These are phyloP conservation scores for Phytomonas sp. DNA, from an alignment of 208 protist species.

Conservation along the genomic window DNA sequence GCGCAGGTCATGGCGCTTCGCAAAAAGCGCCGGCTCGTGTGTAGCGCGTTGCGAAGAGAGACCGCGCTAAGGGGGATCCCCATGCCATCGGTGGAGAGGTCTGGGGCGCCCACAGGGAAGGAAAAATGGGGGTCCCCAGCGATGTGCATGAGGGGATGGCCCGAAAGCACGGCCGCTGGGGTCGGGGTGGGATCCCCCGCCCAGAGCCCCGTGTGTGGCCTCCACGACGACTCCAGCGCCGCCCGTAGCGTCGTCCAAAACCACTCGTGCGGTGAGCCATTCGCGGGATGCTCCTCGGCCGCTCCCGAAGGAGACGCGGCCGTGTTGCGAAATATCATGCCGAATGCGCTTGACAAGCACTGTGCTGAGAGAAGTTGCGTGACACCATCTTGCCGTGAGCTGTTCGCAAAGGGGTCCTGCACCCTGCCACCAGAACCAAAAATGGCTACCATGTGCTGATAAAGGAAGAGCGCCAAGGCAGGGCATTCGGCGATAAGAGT, in stretches of 20 bases:
- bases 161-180: not conserved
- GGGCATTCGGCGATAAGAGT: conserved; percentile 53
- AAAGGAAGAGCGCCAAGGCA: conserved; percentile 48
- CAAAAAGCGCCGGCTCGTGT: conserved; percentile 43
- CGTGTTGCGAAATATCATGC: not conserved
- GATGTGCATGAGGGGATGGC: conserved; percentile 23
- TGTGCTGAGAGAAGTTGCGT: conserved; percentile 30
- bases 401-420: conserved; percentile 30
- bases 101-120: conserved; percentile 12
- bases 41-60: conserved; percentile 51
- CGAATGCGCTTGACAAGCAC: conserved; percentile 20
- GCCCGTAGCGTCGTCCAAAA: conserved; percentile 44
- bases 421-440: conserved; percentile 20
- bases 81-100: conserved; percentile 5
- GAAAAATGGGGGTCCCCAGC: conserved; percentile 28
- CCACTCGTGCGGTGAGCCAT: not conserved
- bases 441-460: conserved; percentile 52
- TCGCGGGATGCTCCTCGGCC: not conserved
- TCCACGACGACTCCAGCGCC: conserved; percentile 38
- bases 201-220: conserved; percentile 4
- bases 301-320: not conserved
- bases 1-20: conserved; percentile 50
- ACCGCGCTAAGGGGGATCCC: conserved; percentile 32
- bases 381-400: conserved; percentile 27
- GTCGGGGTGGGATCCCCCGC: conserved; percentile 6